Evolutionary conservation across 805 yeast species (phyloP), one percentile per base, ranked within the genome.

Genomic region (Pichia gijzeniarum): DNA sequence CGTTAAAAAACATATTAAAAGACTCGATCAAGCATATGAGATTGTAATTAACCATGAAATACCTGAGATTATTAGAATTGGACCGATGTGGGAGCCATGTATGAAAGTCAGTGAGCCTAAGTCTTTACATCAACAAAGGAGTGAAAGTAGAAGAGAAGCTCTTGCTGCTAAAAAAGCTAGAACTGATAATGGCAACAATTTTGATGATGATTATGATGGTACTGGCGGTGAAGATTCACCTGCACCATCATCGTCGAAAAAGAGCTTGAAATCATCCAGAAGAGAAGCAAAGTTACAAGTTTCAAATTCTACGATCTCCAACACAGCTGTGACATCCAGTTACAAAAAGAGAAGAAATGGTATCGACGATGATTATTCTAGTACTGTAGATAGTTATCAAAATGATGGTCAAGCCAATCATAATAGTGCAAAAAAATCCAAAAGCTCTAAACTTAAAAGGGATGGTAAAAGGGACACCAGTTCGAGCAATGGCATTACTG

Each of bases 1-100:
- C 12, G 73, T 89, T 38, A 67, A 73, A 27, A 78, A 81, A 48
- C 85, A 87, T 57, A 66, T 87, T 45, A 73, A 71, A 42, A 72
- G 97, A 42, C 73, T 93, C 52, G 85, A 90, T 59, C 78, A 83
- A 53, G 95, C 86, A 58, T 90, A 79, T 68, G 85, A 84, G 40
- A 84, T 91, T 21, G 66, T 83, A 39, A 69, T 74, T 46, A 79
- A 80, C 55, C 71, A 76, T 55, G 99, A 93, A 65, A 81, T 93
- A 22, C 97, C 98, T 1, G 85, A 82, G 51, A 65, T 71, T 34
- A 71, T 91, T 31, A 75, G 93, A 52, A 72, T 79, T 32, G 97
- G 97, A 0, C 85, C 86, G 1, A 71, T 77, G 53, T 79, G 84
- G 59, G 97, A 93, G 62, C 96, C 97, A 1, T 96, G 97, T n/a